Evolutionary conservation across 2,329 filamentous ascomycete species (phyloP).

Genomic region (Meredithiella fracta): DNA sequence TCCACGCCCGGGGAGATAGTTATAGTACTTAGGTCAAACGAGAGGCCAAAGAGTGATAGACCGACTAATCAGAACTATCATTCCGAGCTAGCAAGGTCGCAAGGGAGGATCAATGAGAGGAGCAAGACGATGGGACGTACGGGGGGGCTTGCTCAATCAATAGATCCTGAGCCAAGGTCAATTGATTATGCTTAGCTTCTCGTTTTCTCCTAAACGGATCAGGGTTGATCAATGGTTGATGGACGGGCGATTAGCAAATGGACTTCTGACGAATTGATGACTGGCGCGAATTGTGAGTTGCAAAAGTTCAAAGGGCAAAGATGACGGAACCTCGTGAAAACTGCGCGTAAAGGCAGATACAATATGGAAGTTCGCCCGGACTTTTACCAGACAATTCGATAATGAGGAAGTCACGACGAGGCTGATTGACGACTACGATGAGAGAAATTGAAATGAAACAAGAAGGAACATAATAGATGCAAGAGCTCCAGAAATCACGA

Average conservation of each 20-base stretch:
- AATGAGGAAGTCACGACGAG: background rate
- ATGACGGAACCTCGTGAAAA: background rate
- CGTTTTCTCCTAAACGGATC: background rate
- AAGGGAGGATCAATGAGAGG: background rate
- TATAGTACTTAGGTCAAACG: too few species aligned
- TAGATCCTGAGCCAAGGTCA: background rate
- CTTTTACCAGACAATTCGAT: too few species aligned
- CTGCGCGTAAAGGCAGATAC: background rate
- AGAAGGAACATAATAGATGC: background rate
- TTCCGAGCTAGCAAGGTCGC: background rate
- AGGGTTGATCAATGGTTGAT: background rate
- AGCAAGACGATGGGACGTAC: too few species aligned
- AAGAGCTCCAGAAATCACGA: background rate
- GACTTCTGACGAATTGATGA: background rate
- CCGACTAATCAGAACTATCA: background rate
- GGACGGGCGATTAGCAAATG: background rate
- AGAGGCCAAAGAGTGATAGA: too few species aligned
- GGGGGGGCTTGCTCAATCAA: background rate
- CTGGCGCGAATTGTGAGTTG: background rate
- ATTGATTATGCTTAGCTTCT: background rate
- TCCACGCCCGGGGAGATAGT: too few species aligned
- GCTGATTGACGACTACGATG: background rate
- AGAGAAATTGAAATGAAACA: background rate
- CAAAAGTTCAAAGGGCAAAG: background rate
- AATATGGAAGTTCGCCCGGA: background rate